phyloP scores from a whole-genome alignment of 805 yeast species.

The Starmerella floris region DNA sequence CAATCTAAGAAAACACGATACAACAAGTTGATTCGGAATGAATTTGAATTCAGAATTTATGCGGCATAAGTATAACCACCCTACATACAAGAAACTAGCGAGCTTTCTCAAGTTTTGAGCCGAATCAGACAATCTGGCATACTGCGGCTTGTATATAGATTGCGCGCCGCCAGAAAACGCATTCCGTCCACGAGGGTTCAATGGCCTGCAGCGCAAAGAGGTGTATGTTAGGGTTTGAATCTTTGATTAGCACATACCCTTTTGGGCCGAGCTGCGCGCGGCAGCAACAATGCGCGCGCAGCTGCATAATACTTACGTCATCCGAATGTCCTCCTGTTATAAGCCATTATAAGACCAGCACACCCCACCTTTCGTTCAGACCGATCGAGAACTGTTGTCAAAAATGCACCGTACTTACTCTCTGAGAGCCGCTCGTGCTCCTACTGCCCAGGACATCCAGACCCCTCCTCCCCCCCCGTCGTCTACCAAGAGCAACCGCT shows the following conservation, averaged over 20 bases:
- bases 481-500: constrained; percentile 66
- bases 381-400: constrained; percentile 1
- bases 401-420: constrained; percentile 97
- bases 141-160: no score
- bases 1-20: no score
- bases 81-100: no score
- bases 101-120: no score
- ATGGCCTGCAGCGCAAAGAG: neutral
- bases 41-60: no score
- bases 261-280: constrained; percentile 16
- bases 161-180: no score
- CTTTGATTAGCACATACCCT: constrained; percentile 19
- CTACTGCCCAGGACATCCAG: constrained; percentile 90
- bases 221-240: constrained; percentile 10
- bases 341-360: constrained; percentile 8
- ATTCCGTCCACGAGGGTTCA: no score
- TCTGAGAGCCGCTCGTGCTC: constrained; percentile 86
- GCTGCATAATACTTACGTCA: constrained; percentile 16
- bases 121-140: no score
- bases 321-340: constrained; percentile 13
- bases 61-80: no score
- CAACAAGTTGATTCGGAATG: no score
- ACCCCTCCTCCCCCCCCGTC: constrained; percentile 94
- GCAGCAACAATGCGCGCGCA: constrained; percentile 16
- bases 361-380: neutral